Conservation (phyloP, 306 rosid genomes). For the Cotoneaster glaucophyllus region DNA sequence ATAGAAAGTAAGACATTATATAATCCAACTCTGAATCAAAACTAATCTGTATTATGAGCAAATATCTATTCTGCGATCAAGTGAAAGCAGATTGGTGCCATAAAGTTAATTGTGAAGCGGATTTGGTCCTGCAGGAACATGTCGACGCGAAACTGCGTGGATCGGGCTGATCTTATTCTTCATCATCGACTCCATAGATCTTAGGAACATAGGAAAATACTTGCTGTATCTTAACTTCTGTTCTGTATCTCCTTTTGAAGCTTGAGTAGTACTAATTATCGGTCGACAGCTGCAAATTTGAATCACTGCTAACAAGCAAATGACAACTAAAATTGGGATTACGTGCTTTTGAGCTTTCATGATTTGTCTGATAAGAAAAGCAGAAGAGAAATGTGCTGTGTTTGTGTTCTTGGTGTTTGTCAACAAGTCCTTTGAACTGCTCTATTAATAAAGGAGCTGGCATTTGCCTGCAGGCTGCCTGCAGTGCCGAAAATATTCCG, state of each 20-base stretch:
- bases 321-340: slow-evolving; percentile 25
- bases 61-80: neutral
- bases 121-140: slow-evolving; percentile 62
- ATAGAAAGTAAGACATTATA: neutral
- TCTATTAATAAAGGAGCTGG: slow-evolving; percentile 13
- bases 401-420: slow-evolving; percentile 1
- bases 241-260: slow-evolving; percentile 13
- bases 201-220: slow-evolving; percentile 32
- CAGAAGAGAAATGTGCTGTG: neutral
- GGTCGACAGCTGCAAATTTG: slow-evolving; percentile 31
- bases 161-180: slow-evolving; percentile 22
- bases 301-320: slow-evolving; percentile 18
- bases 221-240: slow-evolving; percentile 17
- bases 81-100: neutral
- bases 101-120: slow-evolving; percentile 60
- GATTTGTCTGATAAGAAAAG: neutral
- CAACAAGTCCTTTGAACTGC: neutral
- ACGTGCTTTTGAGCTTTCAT: slow-evolving; percentile 35
- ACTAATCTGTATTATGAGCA: neutral
- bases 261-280: neutral
- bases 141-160: slow-evolving; percentile 45
- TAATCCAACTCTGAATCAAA: neutral
- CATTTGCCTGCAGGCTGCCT: neutral
- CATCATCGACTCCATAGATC: slow-evolving; percentile 21
- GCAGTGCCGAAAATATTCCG: neutral